Conservation (phyloP, 129 eudicot genomes). For the Saussurea involucrata region DNA sequence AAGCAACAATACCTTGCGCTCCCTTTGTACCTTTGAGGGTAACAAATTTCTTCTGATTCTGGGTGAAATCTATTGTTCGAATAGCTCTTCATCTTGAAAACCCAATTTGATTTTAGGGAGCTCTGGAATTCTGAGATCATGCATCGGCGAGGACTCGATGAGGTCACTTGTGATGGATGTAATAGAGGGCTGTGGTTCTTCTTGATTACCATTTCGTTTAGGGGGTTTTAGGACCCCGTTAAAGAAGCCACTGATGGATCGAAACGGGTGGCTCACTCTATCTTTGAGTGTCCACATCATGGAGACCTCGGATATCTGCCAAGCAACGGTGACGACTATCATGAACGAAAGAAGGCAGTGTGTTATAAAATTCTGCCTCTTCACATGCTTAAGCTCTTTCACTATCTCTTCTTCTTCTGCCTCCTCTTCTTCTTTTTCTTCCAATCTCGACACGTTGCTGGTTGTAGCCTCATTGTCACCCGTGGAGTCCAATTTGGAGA, state of each 20-base stretch:
- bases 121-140: slow-evolving; percentile 46
- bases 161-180: slow-evolving; percentile 14
- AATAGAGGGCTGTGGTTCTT: slow-evolving; percentile 10
- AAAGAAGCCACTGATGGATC: slow-evolving; percentile 40
- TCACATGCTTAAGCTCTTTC: slow-evolving; percentile 52
- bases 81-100: not conserved
- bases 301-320: slow-evolving; percentile 85
- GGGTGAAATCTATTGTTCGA: not conserved
- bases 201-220: not conserved
- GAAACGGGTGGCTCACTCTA: slow-evolving; percentile 62
- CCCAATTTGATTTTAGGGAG: slow-evolving; percentile 23
- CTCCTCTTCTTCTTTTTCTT: not conserved
- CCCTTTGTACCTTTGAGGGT: not conserved
- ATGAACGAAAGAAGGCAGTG: slow-evolving; percentile 67
- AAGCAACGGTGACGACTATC: slow-evolving; percentile 60
- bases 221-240: slow-evolving; percentile 29
- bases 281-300: slow-evolving; percentile 57
- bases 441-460: not conserved
- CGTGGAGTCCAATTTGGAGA: not conserved
- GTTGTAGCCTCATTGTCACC: slow-evolving; percentile 1
- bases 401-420: slow-evolving; percentile 29
- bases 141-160: slow-evolving; percentile 22
- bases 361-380: slow-evolving; percentile 63
- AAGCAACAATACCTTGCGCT: not conserved
- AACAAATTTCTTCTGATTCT: not conserved